These are phyloP conservation scores for Leptographium wingfieldii DNA, from an alignment of 2,329 filamentous ascomycete genomes.

Conservation along the genomic window DNA sequence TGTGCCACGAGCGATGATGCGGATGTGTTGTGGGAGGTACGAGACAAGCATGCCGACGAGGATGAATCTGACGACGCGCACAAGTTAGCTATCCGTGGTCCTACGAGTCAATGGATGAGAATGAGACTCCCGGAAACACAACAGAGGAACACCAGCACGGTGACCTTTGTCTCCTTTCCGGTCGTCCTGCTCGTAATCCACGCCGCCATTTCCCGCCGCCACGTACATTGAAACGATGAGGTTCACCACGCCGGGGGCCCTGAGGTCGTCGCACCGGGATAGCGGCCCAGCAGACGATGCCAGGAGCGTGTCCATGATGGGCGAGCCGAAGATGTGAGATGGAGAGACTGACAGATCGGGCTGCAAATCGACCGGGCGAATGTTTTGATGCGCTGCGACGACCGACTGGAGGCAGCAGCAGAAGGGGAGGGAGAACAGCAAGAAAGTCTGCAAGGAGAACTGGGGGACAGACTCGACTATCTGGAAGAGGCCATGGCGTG, in stretches of 20 bases:
- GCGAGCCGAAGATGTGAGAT: not conserved
- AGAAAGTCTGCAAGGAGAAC: not conserved
- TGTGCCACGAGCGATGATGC: conserved; percentile 73
- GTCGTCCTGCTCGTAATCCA: not conserved
- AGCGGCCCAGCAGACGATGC: conserved; percentile 15
- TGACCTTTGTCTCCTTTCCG: not conserved
- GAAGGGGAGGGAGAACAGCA: not conserved
- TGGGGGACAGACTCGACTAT: not conserved
- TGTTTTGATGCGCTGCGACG: not conserved
- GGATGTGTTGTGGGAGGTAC: conserved; percentile 87
- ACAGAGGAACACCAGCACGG: not conserved
- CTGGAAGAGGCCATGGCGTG: not conserved
- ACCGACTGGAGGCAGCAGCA: not conserved
- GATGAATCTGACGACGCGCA: conserved; percentile 43
- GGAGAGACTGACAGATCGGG: not conserved
- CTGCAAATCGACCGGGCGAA: not conserved
- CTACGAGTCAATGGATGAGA: not conserved
- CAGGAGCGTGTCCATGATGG: conserved; percentile 20
- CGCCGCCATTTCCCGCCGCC: not conserved
- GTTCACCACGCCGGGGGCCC: conserved; percentile 39
- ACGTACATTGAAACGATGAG: conserved; percentile 43
- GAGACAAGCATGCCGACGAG: conserved; percentile 81
- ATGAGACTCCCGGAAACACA: too few species aligned
- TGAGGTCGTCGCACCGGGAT: conserved; percentile 36
- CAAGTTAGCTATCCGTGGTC: not conserved